Percentiles rank a stretch among this genome's conserved stretches.
Evolutionary conservation across 805 yeast genomes (phyloP).

Genomic region (Saccharomycopsis synnaedendra): DNA sequence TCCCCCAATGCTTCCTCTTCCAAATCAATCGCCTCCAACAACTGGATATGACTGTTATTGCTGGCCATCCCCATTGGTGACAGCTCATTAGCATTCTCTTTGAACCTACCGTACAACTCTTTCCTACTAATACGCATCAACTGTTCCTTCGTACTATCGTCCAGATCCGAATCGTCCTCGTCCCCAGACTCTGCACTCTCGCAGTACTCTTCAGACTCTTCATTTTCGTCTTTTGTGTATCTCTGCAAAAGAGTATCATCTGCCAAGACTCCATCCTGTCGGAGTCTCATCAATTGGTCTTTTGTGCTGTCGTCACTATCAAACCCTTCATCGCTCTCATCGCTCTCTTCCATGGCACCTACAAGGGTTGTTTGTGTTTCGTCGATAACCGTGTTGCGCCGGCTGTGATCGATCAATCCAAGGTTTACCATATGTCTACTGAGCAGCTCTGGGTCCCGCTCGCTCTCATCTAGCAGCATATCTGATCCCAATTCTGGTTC

Average conservation of each 20-base stretch:
- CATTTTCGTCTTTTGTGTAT: not conserved
- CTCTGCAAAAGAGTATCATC: conserved; percentile 5
- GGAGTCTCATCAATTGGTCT: conserved; percentile 8
- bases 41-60: too few species aligned
- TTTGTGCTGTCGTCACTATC: conserved; percentile 16
- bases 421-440: not conserved
- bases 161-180: conserved; percentile 2
- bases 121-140: not conserved
- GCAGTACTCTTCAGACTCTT: conserved; percentile 2
- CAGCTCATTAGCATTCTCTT: too few species aligned
- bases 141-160: conserved; percentile 15
- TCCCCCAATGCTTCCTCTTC: not conserved
- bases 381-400: not conserved
- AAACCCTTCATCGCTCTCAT: conserved; percentile 2
- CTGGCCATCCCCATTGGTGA: too few species aligned
- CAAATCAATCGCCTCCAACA: not conserved
- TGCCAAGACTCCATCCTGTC: conserved; percentile 10
- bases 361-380: not conserved
- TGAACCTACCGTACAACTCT: too few species aligned
- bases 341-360: not conserved
- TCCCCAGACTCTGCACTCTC: conserved; percentile 6
- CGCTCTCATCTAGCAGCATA: not conserved
- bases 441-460: not conserved
- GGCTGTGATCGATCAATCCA: not conserved
- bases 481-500: not conserved